Evolutionary conservation across 2,329 filamentous ascomycete genomes (phyloP).

Genomic region (Colletotrichum agaves): DNA sequence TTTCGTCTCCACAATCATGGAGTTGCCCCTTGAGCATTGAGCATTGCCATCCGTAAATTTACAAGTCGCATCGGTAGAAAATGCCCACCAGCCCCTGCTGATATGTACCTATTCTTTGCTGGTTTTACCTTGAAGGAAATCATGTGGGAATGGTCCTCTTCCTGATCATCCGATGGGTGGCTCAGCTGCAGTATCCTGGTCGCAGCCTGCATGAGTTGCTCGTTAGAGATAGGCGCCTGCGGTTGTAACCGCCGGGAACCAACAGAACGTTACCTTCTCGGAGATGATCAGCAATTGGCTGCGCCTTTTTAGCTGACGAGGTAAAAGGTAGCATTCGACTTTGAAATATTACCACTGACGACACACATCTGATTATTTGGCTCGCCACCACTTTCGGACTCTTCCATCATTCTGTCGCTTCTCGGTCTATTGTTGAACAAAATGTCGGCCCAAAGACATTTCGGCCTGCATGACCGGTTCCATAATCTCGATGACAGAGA

Average conservation of each 20-base stretch:
- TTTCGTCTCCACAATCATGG: background rate
- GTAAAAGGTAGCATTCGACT: background rate
- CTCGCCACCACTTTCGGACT: too few relatives aligned
- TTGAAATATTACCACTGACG: too few relatives aligned
- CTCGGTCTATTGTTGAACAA: too few relatives aligned
- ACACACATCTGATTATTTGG: too few relatives aligned
- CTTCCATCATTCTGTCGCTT: too few relatives aligned
- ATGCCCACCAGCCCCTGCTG: too few relatives aligned
- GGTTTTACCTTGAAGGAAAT: too few relatives aligned
- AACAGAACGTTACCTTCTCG: background rate
- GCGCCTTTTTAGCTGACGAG: background rate
- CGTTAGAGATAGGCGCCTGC: background rate
- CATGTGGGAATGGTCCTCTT: too few relatives aligned
- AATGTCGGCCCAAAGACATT: background rate
- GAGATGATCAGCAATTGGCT: background rate
- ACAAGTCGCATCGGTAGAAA: too few relatives aligned
- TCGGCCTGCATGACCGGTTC: conserved; percentile 49
- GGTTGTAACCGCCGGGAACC: background rate
- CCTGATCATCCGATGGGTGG: background rate
- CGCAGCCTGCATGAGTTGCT: background rate
- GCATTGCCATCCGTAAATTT: too few relatives aligned
- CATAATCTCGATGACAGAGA: conserved; percentile 62
- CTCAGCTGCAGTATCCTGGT: background rate
- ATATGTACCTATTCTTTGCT: too few relatives aligned
- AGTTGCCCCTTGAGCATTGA: too few relatives aligned